phyloP scores from a whole-genome alignment of 2,329 filamentous ascomycete species.

The Colletotrichum gloeosporioides region DNA sequence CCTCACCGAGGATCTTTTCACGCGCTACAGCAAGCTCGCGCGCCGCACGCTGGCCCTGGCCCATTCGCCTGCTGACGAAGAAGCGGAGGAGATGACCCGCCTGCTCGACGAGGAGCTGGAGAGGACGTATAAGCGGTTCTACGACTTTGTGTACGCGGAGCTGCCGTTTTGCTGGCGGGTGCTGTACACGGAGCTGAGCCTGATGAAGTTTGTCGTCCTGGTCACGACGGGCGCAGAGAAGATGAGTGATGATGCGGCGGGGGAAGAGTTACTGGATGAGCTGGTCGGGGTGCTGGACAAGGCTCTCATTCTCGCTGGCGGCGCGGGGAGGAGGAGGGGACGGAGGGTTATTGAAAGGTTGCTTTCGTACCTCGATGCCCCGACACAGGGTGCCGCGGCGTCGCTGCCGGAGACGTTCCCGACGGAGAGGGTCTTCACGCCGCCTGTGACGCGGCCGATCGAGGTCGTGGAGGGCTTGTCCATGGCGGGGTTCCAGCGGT shows the following conservation, averaged over 20 bases:
- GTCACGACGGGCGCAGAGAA: conserved; percentile 1
- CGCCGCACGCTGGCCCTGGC: neutral
- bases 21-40: neutral
- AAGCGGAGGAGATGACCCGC: neutral
- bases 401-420: conserved; percentile 28
- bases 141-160: conserved; percentile 71
- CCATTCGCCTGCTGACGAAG: neutral
- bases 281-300: conserved; percentile 75
- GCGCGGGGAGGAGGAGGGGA: conserved; percentile 56
- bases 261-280: conserved; percentile 47
- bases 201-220: conserved; percentile 59
- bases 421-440: conserved; percentile 36
- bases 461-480: conserved; percentile 49
- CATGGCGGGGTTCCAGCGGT: conserved; percentile 65
- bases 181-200: conserved; percentile 73
- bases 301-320: conserved; percentile 77
- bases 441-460: conserved; percentile 46
- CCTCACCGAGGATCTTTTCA: neutral
- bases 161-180: conserved; percentile 73
- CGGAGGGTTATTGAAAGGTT: conserved; percentile 51
- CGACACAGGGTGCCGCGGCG: neutral
- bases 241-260: neutral
- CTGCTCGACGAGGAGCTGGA: conserved; percentile 5
- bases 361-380: neutral
- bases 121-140: conserved; percentile 47